Base-by-base conservation (phyloP, 768 basidiomycete species). In the Myochromella boudieri region DNA sequence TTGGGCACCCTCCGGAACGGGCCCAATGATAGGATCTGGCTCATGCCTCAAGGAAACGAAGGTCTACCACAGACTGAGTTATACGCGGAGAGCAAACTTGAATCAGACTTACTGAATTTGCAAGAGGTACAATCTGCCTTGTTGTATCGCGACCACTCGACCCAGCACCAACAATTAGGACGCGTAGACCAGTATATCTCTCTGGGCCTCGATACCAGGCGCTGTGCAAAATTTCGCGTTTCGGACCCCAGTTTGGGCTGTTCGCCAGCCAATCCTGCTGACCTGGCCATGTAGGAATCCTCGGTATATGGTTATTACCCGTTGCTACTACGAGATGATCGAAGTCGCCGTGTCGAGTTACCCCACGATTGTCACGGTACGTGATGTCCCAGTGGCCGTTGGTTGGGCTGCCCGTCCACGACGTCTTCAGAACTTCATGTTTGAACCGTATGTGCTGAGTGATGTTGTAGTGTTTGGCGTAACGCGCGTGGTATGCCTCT, bases 221-320 rank as follows among this genome's bases (percentile, higher is more conserved):
- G 1, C 78, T 78, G 57, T 83, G 81, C 8, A 75, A 25, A 1
- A 81, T 69, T 46, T 73, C 62, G 21, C 77, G 69, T 31, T 56
- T 49, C 17, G 59, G 48, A 26, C 51, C 50, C 10, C 39, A 27
- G 2, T 41, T 20, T 5, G 51, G 44, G 11, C 26, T 42, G 37
- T 60, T 63, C 3, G 57, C 63, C 8, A 78, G 56, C 81, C 82
- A 83, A 4, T 63, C 65, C 2, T 76, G 68, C 42, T 76, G 69
- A 1, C 81, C 81, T 10, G 56, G 59, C 65, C 76, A 81, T 4
- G 54, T 51, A 4, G 72, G 73, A 1, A 71, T 64, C 20, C 66
- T 64, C 2, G 82, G 80, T 46, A 74, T 65, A 50, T 79, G 80
- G 46, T 81, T 75, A 48, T 77, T 77, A 4, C 82, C 82, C n/a